Base-by-base conservation (phyloP, 306 rosid species). In the Boehmeria nivea region DNA sequence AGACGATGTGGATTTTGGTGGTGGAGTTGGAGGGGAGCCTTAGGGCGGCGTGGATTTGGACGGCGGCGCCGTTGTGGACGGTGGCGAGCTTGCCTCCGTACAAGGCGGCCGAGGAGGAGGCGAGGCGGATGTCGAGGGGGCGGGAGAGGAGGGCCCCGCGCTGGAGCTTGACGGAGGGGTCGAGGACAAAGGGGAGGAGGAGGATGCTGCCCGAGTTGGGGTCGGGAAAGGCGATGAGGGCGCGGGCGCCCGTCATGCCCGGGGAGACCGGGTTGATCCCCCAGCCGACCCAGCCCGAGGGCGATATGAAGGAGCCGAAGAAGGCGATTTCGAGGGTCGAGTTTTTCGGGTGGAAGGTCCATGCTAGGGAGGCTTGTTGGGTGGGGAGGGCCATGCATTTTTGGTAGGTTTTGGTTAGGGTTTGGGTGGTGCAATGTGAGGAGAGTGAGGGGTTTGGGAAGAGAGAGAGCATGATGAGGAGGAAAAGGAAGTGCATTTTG, bases 211-310 rank as follows among this genome's bases (percentile, higher is more conserved):
- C 95, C 0, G 96, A 68, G 61, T 70, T 87, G 0, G 99, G 96
- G 46, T 93, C 95, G 0, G 93, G 88, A 17, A 93, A 93, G 25
- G 96, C 87, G 5, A 93, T 76, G 12, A 93, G 43, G 54, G 81
- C 95, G 1, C 87, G 95, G 3, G 94, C 78, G 8, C 96, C 96
- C 0, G 89, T 87, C 95, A 93, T 93, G 53, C 78, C 95, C 0
- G 89, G 57, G 1, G 93, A 83, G 7, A 73, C 66, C 1, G 99
- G 99, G 59, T 93, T 93, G 57, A 87, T 77, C 12, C 99, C 99
- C 73, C 85, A 85, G 9, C 88, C 99, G 14, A 93, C 96, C 99
- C 96, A 93, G 4, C 96, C 99, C 0, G 99, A 87, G 28, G 99
- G 99, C 1, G 99, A 93, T 18, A 93, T 93, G 89, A 93, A 93